These are phyloP conservation scores for Periglandula ipomoeae DNA, from an alignment of 2,329 filamentous ascomycete genomes.

Conservation along the genomic window DNA sequence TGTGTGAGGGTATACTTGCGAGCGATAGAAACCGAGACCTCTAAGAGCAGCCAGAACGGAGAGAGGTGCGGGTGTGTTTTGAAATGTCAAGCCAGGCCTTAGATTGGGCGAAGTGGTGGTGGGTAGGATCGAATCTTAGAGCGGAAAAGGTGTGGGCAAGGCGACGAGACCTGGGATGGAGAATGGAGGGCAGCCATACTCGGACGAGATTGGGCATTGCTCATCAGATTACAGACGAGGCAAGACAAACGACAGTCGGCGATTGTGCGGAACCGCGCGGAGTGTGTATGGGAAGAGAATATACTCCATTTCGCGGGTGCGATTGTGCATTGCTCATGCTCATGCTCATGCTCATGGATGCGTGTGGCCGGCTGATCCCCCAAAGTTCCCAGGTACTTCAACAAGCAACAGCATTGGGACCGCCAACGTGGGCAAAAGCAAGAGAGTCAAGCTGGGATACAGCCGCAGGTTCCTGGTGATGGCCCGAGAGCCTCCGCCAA, in stretches of 20 bases:
- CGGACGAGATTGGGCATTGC: constrained; percentile 8
- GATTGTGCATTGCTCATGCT: not conserved
- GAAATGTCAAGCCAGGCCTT: constrained; percentile 2
- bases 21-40: constrained; percentile 3
- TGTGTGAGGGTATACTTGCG: not conserved
- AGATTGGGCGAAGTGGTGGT: constrained; percentile 7
- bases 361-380: not conserved
- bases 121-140: constrained; percentile 12
- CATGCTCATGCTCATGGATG: not conserved
- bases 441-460: constrained; percentile 3
- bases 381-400: not conserved
- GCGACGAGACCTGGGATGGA: constrained; percentile 2
- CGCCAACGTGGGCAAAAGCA: not conserved
- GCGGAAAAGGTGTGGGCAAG: constrained; percentile 6
- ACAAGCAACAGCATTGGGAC: not conserved
- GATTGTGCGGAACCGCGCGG: not conserved
- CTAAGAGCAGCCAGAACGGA: constrained; percentile 1
- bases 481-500: not conserved
- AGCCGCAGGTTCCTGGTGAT: constrained; percentile 3
- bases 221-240: constrained; percentile 3
- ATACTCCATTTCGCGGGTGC: constrained; percentile 1
- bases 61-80: constrained; percentile 5
- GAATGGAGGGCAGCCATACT: constrained; percentile 4
- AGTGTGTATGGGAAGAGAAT: not conserved
- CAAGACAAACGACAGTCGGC: constrained; percentile 7